Evolutionary conservation across 1,284 basidiomycete genomes (phyloP).

Genomic region (Tilletia setariae): DNA sequence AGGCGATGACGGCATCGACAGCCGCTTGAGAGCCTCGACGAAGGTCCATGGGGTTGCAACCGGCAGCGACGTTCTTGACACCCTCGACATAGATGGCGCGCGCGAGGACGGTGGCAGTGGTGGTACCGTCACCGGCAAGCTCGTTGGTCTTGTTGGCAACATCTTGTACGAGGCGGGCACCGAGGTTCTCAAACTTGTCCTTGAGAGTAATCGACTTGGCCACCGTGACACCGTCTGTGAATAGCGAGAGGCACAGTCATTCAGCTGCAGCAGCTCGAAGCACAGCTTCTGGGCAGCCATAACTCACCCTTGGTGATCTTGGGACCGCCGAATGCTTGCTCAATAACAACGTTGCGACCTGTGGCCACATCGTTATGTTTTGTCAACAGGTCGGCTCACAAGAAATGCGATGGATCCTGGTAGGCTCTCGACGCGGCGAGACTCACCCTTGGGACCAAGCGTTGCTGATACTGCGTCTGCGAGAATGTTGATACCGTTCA

Average conservation of each 20-base stretch:
- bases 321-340: constrained; percentile 93
- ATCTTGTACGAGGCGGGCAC: constrained; percentile 93
- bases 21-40: constrained; percentile 93
- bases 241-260: neutral
- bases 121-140: constrained; percentile 94
- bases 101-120: constrained; percentile 93
- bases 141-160: constrained; percentile 97
- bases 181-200: constrained; percentile 99
- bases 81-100: constrained; percentile 97
- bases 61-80: constrained; percentile 98
- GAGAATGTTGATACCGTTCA: constrained; percentile 91
- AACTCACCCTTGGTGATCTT: constrained; percentile 88
- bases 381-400: neutral
- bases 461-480: constrained; percentile 76
- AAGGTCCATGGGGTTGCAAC: constrained; percentile 99
- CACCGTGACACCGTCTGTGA: constrained; percentile 86
- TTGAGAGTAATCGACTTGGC: constrained; percentile 90
- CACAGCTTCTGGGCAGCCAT: constrained; percentile 9
- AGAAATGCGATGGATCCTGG: too few species aligned
- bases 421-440: too few species aligned
- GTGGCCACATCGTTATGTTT: neutral
- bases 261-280: too few species aligned
- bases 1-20: constrained; percentile 90
- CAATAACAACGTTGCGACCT: constrained; percentile 98
- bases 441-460: constrained; percentile 85